phyloP scores from a whole-genome alignment of 2,329 filamentous ascomycete genomes.

The Pseudogymnoascus sp. region DNA sequence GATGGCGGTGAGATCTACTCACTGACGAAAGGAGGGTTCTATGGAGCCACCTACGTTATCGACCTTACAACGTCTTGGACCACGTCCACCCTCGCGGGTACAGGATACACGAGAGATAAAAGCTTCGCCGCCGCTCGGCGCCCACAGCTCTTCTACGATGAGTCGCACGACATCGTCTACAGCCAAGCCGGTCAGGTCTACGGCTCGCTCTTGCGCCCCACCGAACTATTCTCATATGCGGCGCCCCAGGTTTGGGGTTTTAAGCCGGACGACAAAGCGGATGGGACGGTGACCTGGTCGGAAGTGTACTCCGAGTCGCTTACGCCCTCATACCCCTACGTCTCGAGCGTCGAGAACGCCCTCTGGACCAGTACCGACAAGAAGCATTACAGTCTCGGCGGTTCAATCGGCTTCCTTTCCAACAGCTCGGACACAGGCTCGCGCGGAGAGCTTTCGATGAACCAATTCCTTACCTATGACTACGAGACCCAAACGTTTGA shows the following conservation, averaged over 20 bases:
- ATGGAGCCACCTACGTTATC: slow-evolving; percentile 12
- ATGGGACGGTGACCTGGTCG: background rate
- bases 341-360: background rate
- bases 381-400: slow-evolving; percentile 4
- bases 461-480: slow-evolving; percentile 1
- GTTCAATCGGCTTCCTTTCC: background rate
- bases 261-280: background rate
- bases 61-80: slow-evolving; percentile 16
- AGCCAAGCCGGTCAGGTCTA: background rate
- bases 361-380: background rate
- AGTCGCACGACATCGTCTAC: slow-evolving; percentile 4
- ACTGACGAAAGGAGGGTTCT: background rate
- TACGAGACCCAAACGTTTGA: background rate
- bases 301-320: background rate
- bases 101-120: background rate
- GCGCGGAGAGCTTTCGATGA: background rate
- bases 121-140: background rate
- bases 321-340: background rate
- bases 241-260: background rate
- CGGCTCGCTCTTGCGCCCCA: background rate
- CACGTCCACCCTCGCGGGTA: slow-evolving; percentile 10
- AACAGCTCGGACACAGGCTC: background rate
- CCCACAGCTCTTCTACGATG: background rate
- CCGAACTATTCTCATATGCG: background rate
- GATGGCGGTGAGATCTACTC: background rate